Base-by-base conservation (phyloP, 2,329 filamentous ascomycete genomes). In the Fusarium nodosum region DNA sequence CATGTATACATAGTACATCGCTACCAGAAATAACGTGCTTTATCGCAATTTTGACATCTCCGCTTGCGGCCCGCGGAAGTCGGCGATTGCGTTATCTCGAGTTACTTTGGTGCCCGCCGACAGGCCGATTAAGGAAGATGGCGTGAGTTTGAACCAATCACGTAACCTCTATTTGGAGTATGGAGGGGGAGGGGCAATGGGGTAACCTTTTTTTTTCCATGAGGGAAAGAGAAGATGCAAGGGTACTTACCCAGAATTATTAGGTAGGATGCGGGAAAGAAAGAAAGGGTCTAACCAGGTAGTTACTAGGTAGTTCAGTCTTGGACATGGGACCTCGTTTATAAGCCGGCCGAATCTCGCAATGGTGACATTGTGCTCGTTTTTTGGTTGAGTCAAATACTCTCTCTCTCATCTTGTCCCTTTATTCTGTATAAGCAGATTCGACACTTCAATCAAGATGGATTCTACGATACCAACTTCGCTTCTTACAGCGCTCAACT, bases 401-500 rank as follows among this genome's bases (percentile, higher is more conserved):
- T 41, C 33, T 18, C 24, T 11, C 30, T 26, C 22, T n/a, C 11
- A 4, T 7, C 13, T 22, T 13, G 15, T 22, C 9, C 12, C 24
- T 34, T 11, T 41, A 30, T 52, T 65, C 62, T 65, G 62, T 60
- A 48, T 60, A 50, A 57, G 48, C 58, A 51, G 46, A 56, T 44
- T 30, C 16, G 26, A 13, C 1, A 13, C 1, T 24, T 7, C 15
- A 39, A n/a, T 20, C 50, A 55, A 33, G 16, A 74, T 72, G 67
- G 42, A 63, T 13, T 42, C 68, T 31, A 26, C 56, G 34, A 34
- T 60, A 69, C 68, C 63, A 12, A 54, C 69, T 15, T 85, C 90
- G 5, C 84, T 97, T 53, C 88, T 97, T 48, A 91, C 92, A 46
- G 90, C 92, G 50, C 85, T 91, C 70, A 89, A 94, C 77, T 90